Conservation (phyloP, 306 rosid genomes). For the Medicago arabica region DNA sequence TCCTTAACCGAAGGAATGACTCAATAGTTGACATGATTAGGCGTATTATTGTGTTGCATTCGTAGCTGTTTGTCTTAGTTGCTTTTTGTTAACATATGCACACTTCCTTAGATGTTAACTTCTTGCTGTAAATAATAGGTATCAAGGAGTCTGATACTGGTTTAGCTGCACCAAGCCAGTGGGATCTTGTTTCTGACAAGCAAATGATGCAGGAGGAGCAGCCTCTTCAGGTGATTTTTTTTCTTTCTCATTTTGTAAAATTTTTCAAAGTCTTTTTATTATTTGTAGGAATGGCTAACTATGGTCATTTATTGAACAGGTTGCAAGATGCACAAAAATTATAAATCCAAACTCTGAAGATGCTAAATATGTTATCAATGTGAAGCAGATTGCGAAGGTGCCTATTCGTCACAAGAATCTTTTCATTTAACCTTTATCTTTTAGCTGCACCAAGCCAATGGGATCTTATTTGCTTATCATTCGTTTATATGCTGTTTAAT, state of each 20-base stretch:
- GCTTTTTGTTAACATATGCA: conserved; percentile 6
- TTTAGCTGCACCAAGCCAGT: conserved; percentile 98
- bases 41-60: conserved; percentile 24
- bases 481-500: conserved; percentile 9
- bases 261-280: conserved; percentile 13
- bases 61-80: conserved; percentile 27
- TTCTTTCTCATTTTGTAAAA: background rate
- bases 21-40: conserved; percentile 11
- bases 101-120: conserved; percentile 33
- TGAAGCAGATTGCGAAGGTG: conserved; percentile 98
- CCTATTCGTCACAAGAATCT: background rate
- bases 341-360: conserved; percentile 97
- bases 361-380: conserved; percentile 95
- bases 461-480: conserved; percentile 25
- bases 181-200: conserved; percentile 99
- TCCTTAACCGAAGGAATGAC: background rate
- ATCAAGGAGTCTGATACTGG: conserved; percentile 99
- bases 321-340: conserved; percentile 97
- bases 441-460: background rate
- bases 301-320: conserved; percentile 57
- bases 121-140: conserved; percentile 53
- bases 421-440: background rate
- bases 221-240: conserved; percentile 83
- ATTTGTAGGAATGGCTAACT: conserved; percentile 31
- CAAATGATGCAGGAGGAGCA: conserved; percentile 99